phyloP scores from a whole-genome alignment of 306 rosid genomes.

The Glycyrrhiza uralensis region DNA sequence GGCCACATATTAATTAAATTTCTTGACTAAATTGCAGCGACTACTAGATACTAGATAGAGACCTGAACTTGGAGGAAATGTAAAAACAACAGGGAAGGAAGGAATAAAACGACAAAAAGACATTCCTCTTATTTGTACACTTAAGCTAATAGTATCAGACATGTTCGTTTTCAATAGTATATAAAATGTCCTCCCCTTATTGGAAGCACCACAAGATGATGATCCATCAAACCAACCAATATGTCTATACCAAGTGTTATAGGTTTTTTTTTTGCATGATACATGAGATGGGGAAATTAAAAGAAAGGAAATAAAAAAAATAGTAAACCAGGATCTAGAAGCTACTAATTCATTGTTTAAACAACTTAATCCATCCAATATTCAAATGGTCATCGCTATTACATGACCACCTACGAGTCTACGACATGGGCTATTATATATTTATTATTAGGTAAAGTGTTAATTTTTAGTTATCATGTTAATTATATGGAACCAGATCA shows the following conservation, averaged over 20 bases:
- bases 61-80: not conserved
- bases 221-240: slow-evolving; percentile 13
- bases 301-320: not conserved
- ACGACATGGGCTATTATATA: no score
- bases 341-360: not conserved
- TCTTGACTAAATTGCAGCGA: slow-evolving; percentile 15
- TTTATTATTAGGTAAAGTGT: slow-evolving; percentile 29
- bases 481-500: slow-evolving; percentile 5
- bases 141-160: not conserved
- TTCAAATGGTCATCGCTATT: not conserved
- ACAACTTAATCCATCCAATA: not conserved
- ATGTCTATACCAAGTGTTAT: not conserved
- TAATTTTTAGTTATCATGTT: slow-evolving; percentile 35
- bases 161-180: slow-evolving; percentile 21
- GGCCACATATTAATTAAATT: slow-evolving; percentile 10
- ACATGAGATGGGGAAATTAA: not conserved
- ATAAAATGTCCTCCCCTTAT: slow-evolving; percentile 7
- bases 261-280: not conserved
- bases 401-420: not conserved
- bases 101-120: slow-evolving; percentile 27
- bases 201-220: slow-evolving; percentile 23
- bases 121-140: slow-evolving; percentile 27
- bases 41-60: slow-evolving; percentile 21
- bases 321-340: not conserved
- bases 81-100: not conserved